Evolutionary conservation across 108 stramenopile genomes (phyloP), one percentile per base, ranked within the genome.

Genomic region (Nitzschia palea): DNA sequence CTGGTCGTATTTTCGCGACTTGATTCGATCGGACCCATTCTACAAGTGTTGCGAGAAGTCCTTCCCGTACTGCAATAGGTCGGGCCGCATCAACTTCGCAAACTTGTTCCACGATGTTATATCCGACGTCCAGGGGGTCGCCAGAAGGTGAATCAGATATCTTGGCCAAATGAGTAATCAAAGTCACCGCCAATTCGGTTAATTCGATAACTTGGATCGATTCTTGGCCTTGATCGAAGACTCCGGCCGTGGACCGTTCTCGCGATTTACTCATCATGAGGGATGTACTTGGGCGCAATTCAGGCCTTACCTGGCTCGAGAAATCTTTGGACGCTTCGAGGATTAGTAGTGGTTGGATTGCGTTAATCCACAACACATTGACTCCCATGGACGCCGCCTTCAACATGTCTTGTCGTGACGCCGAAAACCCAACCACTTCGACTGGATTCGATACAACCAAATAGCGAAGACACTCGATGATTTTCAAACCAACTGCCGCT

Each of bases 1-100:
- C 80, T 6, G 79, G 44, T 42, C 78, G 51, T 8, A 82, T 48
- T 43, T 80, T 68, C 0, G 79, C 75, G 0, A 43, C 34, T 26
- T 84, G 68, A 0, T 59, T 60, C 9, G 83, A 84, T 56, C 70
- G 64, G 31, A 84, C 71, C 86, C 86, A 87, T 17, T 66, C 54
- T 4, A 87, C 76, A 27, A 87, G 66, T 47, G 79, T 70, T 3
- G 56, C 52, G 34, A 87, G 45, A 18, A 84, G 52, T 15, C 86
- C 86, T 59, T 87, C 83, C 28, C 81, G 70, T 14, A 87, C 81
- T 17, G 79, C 86, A 35, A 87, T 75, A 9, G 83, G 77, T 20
- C 80, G 54, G 2, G 81, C 81, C 15, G 37, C 63, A 23, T 84
- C 81, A 1, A 82, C 74, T 5, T 73, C 73, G 62, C 86, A 87